Percentiles rank a stretch among this genome's conserved stretches.
phyloP scores from a whole-genome alignment of 2,329 filamentous ascomycete genomes.

The Juglanconis oblonga region DNA sequence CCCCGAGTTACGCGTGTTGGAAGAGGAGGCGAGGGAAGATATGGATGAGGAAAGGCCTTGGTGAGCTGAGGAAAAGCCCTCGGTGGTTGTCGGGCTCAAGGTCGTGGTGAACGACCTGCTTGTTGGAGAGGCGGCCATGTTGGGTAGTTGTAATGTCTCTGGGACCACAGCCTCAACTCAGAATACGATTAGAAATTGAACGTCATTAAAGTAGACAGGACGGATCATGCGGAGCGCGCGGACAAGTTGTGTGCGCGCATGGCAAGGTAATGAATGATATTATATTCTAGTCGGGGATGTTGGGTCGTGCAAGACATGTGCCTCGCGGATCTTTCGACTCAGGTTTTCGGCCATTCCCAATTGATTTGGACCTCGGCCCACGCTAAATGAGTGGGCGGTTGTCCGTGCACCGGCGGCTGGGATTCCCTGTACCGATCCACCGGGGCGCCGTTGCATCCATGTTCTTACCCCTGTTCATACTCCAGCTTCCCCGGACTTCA shows the following conservation, averaged over 20 bases:
- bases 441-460: background rate
- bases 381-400: background rate
- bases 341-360: background rate
- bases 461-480: background rate
- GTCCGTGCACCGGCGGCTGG: background rate
- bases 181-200: conserved; percentile 3
- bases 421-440: background rate
- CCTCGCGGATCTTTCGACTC: background rate
- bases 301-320: conserved; percentile 1
- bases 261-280: conserved; percentile 3
- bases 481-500: conserved; percentile 12
- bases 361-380: conserved; percentile 6
- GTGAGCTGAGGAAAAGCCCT: conserved; percentile 48
- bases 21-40: conserved; percentile 64
- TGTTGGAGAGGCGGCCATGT: conserved; percentile 13
- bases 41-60: conserved; percentile 60
- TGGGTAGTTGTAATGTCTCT: background rate
- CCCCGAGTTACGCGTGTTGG: conserved; percentile 57
- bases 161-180: background rate
- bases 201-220: background rate
- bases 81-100: conserved; percentile 44
- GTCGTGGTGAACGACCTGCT: conserved; percentile 41
- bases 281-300: background rate
- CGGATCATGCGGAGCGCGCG: background rate
- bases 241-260: conserved; percentile 3